Evolutionary conservation across 176 grass and related monocot genomes (phyloP), one percentile per base, ranked within the genome.

Genomic region (Poa pratensis): DNA sequence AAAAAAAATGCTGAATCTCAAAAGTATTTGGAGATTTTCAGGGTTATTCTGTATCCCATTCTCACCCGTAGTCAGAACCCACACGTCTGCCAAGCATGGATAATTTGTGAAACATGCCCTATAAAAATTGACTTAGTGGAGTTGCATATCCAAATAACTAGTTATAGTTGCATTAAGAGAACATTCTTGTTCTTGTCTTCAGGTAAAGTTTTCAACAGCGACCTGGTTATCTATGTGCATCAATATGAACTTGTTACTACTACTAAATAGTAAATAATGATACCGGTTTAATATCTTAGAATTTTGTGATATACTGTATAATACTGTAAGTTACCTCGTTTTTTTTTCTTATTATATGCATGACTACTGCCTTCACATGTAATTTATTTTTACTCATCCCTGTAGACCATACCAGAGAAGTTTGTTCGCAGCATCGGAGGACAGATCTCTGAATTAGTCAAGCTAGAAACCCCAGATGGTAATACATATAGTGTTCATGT

Each of bases 371-470:
- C 9, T 11, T 64, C 14, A 27, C 4, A 73, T n/a, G 32, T 15
- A 23, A 60, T 3, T 12, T 27, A 53, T 51, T 80, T 32, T 7
- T 17, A 59, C 17, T 46, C 28, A 18, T 75, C 28, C 16, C 19
- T 84, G 27, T 26, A 91, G 89, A 80, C 61, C 71, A 54, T 87
- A 17, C 85, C 80, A 7, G 64, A 45, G 71, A 91, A 80, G 30
- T 91, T 91, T 84, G 66, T 67, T 3, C 49, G 16, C 39, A 65
- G 68, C 20, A 52, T 91, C 37, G 65, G 59, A 58, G 82, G 78
- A 8, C 32, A 60, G 39, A 81, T 91, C 3, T 63, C 34, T 53
- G 72, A 78, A 82, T 7, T 50, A 34, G 22, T 85, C 14, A 85
- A 88, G 22, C 78, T 92, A 1, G 65, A 82, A 82, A 60, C 58